Evolutionary conservation across 352 stramenopile species (phyloP).

Genomic region (Phytopythium boreale): DNA sequence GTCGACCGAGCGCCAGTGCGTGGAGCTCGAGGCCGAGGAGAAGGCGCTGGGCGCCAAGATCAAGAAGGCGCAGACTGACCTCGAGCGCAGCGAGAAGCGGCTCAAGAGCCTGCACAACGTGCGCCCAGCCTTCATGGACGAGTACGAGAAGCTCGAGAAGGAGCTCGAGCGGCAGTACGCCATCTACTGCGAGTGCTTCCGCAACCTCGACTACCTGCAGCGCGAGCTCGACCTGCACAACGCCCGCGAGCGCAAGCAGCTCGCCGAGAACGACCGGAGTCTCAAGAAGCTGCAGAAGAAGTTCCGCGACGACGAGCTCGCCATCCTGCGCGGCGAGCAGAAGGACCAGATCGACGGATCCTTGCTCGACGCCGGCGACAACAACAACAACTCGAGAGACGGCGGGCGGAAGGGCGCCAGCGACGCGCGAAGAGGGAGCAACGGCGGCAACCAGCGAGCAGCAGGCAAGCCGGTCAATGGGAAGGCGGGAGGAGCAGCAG

Average conservation of each 20-base stretch:
- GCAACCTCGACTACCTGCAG: slow-evolving; percentile 97
- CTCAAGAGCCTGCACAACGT: slow-evolving; percentile 92
- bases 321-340: slow-evolving; percentile 85
- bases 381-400: slow-evolving; percentile 29
- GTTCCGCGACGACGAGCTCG: slow-evolving; percentile 90
- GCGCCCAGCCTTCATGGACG: slow-evolving; percentile 95
- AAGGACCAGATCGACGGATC: slow-evolving; percentile 73
- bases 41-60: slow-evolving; percentile 91
- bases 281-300: slow-evolving; percentile 93
- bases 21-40: slow-evolving; percentile 92
- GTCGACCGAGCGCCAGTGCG: slow-evolving; percentile 84
- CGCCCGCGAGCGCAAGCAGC: slow-evolving; percentile 81
- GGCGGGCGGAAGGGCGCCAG: background rate
- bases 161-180: slow-evolving; percentile 96
- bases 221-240: slow-evolving; percentile 91
- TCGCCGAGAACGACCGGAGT: slow-evolving; percentile 84
- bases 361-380: slow-evolving; percentile 42
- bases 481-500: slow-evolving; percentile 13
- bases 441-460: slow-evolving; percentile 36
- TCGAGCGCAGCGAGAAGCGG: slow-evolving; percentile 94
- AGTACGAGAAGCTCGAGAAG: slow-evolving; percentile 97
- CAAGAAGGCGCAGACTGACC: slow-evolving; percentile 93
- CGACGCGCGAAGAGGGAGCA: slow-evolving; percentile 27
- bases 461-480: slow-evolving; percentile 19
- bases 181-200: slow-evolving; percentile 92